Conservation (phyloP, 1,284 basidiomycete species). For the Nidula niveotomentosa region DNA sequence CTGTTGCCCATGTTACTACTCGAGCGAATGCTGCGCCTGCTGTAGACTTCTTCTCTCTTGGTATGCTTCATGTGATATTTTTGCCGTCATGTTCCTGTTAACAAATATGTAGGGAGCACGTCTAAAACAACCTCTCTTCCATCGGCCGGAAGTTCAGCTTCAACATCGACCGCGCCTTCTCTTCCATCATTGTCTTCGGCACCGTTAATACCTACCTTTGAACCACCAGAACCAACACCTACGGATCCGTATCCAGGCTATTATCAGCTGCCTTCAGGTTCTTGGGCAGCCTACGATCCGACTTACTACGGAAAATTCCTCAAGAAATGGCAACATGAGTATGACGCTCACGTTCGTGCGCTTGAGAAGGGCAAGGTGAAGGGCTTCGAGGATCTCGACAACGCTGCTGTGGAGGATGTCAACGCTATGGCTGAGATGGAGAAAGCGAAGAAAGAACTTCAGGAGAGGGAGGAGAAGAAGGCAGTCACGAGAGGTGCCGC, state of each 20-base stretch:
- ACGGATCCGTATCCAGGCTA: constrained; percentile 86
- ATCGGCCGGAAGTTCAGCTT: background rate
- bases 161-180: no score
- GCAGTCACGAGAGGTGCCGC: constrained; percentile 60
- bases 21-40: constrained; percentile 32
- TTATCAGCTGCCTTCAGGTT: constrained; percentile 80
- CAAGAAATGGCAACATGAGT: constrained; percentile 69
- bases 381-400: constrained; percentile 65
- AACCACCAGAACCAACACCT: constrained; percentile 73
- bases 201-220: constrained; percentile 67
- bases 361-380: constrained; percentile 66
- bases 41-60: constrained; percentile 68
- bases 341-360: constrained; percentile 66
- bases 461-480: constrained; percentile 73
- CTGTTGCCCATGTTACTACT: constrained; percentile 11
- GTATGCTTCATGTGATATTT: constrained; percentile 18
- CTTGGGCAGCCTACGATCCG: constrained; percentile 78
- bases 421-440: constrained; percentile 75
- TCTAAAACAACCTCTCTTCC: background rate
- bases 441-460: constrained; percentile 64
- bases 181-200: constrained; percentile 31
- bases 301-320: constrained; percentile 76
- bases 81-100: background rate
- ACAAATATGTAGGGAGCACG: background rate
- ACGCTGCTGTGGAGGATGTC: constrained; percentile 55